phyloP scores from a whole-genome alignment of 140 eudicot genomes.

The Cichorium intybus region DNA sequence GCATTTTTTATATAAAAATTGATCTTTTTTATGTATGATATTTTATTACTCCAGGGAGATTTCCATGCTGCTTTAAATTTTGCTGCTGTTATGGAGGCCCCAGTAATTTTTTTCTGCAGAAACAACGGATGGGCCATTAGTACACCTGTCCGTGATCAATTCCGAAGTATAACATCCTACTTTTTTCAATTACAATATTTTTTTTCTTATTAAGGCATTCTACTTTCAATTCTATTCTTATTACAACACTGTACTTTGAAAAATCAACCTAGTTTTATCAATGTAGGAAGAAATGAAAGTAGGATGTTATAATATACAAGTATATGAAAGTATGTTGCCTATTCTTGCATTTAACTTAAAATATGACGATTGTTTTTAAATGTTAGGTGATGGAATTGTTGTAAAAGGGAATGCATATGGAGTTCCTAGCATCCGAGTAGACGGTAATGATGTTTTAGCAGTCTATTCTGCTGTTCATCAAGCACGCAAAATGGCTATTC shows the following conservation, averaged over 20 bases:
- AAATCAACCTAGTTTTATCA: too few species aligned
- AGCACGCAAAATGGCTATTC: conserved; percentile 75
- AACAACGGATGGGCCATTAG: conserved; percentile 99
- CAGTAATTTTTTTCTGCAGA: conserved; percentile 75
- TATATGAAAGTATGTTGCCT: too few species aligned
- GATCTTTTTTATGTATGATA: not conserved
- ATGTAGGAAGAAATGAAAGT: too few species aligned
- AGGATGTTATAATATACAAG: too few species aligned
- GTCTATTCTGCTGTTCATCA: conserved; percentile 54
- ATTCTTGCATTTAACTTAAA: not conserved
- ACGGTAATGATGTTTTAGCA: conserved; percentile 89
- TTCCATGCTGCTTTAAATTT: conserved; percentile 89
- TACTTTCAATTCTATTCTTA: too few species aligned
- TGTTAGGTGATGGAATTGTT: conserved; percentile 88
- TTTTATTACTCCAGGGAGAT: conserved; percentile 54
- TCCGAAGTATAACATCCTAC: conserved; percentile 48
- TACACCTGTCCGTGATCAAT: conserved; percentile 73
- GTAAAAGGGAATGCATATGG: conserved; percentile 91
- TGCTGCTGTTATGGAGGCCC: conserved; percentile 90
- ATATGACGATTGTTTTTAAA: too few species aligned
- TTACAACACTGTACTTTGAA: not conserved
- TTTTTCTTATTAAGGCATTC: too few species aligned
- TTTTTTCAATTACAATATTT: too few species aligned
- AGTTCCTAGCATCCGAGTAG: conserved; percentile 74
- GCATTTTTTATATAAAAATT: not conserved